phyloP scores from a whole-genome alignment of 441 rosid genomes.

The Francoa sonchifolia region DNA sequence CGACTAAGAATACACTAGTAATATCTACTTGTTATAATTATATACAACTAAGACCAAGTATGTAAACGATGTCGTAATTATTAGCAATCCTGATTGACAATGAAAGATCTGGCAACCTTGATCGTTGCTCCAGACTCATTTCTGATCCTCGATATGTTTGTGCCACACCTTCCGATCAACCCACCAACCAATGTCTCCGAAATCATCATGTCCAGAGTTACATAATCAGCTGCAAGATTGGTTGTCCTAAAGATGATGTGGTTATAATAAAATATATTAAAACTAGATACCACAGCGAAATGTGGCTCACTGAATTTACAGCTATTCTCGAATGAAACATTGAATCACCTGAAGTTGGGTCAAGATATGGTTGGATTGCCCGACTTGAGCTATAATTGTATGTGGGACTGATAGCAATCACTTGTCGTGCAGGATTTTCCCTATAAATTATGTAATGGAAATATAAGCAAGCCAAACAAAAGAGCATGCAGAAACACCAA shows the following conservation, averaged over 20 bases:
- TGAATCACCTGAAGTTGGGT: conserved; percentile 46
- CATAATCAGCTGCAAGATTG: conserved; percentile 62
- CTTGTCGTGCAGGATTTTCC: conserved; percentile 52
- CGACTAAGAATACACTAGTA: not conserved
- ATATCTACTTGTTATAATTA: not conserved
- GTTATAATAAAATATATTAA: conserved; percentile 33
- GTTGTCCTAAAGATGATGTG: conserved; percentile 53
- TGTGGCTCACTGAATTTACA: conserved; percentile 16
- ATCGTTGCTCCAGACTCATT: conserved; percentile 50
- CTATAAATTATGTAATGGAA: conserved; percentile 16
- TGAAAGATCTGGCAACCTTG: conserved; percentile 26
- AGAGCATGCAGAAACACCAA: not conserved
- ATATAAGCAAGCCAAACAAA: not conserved
- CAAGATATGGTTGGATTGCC: conserved; percentile 28
- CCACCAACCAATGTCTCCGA: conserved; percentile 51
- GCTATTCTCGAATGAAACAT: conserved; percentile 3
- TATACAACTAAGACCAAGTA: not conserved
- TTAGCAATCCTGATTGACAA: not conserved
- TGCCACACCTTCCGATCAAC: conserved; percentile 47
- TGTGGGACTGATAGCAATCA: conserved; percentile 48
- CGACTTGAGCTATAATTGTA: conserved; percentile 30
- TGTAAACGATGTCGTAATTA: not conserved
- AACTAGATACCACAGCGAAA: conserved; percentile 23
- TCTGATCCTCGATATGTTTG: conserved; percentile 62
- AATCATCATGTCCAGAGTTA: conserved; percentile 53